Evolutionary conservation across 768 basidiomycete species (phyloP), one percentile per base, ranked within the genome.

Genomic region (Tylopilus vinaceipallidus): DNA sequence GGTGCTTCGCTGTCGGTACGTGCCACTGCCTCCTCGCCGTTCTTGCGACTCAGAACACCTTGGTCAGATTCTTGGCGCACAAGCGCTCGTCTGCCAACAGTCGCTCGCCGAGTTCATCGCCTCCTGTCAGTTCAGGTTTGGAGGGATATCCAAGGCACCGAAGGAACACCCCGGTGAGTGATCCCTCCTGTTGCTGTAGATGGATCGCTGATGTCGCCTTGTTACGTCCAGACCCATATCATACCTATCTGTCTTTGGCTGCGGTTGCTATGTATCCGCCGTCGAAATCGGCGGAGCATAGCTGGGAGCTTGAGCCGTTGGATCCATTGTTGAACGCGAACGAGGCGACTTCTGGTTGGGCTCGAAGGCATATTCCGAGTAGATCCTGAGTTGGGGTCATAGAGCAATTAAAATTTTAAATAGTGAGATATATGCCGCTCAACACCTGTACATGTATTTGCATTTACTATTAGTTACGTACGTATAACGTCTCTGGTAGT

Each of bases 171-270:
- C 95, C 50, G 93, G 93, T 93, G 49, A 53, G 73, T 49, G 11
- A 17, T 30, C 14, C 38, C n/a, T n/a, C n/a, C n/a, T n/a, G n/a
- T n/a, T n/a, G n/a, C n/a, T n/a, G n/a, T n/a, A n/a, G n/a, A n/a
- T n/a, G 32, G 5, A 12, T 37, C 8, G 22, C 48, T 66, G 45
- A 61, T 55, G 13, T 36, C n/a, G 3, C 24, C 36, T 52, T 52
- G 27, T n/a, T n/a, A n/a, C n/a, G n/a, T n/a, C 20, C 60, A 88
- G 95, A 99, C 72, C 93, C 95, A 0, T 95, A 92, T 62, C 95
- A 99, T 60, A 97, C 95, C 0, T 98, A 98, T 65, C 74, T 98
- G 26, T 83, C 91, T 2, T 71, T 97, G 30, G 94, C 95, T 0
- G 86, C 90, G 0, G 60, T 95, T 17, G 75, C 91, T 2, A 76